Percentiles rank a stretch among this genome's conserved stretches.
phyloP scores from a whole-genome alignment of 495 filamentous ascomycete species.

The Pseudevernia furfuracea region DNA sequence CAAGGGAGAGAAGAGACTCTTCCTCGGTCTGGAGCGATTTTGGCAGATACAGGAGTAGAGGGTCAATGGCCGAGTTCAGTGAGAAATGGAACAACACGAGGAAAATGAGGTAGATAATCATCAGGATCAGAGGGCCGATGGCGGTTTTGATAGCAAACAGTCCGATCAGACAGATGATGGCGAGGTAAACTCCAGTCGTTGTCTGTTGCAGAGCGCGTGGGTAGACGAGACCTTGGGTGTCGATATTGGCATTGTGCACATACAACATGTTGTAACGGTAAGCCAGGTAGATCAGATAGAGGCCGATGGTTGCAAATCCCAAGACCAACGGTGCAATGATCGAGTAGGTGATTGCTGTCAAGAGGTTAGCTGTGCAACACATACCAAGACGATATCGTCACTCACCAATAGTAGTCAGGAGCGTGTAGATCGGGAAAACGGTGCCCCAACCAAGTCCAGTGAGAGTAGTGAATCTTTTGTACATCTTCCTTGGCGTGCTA shows the following conservation, averaged over 20 bases:
- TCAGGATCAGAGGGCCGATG: constrained; percentile 71
- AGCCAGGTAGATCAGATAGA: constrained; percentile 84
- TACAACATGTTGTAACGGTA: constrained; percentile 95
- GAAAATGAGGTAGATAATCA: constrained; percentile 75
- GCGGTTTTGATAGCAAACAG: constrained; percentile 67
- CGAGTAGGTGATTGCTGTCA: constrained; percentile 70
- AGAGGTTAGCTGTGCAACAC: background rate
- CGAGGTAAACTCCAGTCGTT: constrained; percentile 79
- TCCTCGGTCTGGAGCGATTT: constrained; percentile 57
- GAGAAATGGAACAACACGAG: constrained; percentile 74
- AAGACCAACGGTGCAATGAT: constrained; percentile 86
- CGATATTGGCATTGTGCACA: constrained; percentile 73
- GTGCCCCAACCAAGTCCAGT: constrained; percentile 75
- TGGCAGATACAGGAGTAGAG: constrained; percentile 75
- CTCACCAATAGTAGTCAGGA: constrained; percentile 68
- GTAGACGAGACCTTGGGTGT: constrained; percentile 87
- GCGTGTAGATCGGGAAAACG: constrained; percentile 76
- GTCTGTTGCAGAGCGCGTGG: constrained; percentile 86
- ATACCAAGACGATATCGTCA: constrained; percentile 8
- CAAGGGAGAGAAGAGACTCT: constrained; percentile 50
- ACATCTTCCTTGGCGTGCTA: constrained; percentile 69
- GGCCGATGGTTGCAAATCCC: constrained; percentile 75
- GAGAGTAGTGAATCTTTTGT: constrained; percentile 57
- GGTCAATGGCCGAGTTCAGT: constrained; percentile 69
- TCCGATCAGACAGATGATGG: constrained; percentile 80